phyloP scores from a whole-genome alignment of 768 basidiomycete genomes.

The Leccinum variicolor region DNA sequence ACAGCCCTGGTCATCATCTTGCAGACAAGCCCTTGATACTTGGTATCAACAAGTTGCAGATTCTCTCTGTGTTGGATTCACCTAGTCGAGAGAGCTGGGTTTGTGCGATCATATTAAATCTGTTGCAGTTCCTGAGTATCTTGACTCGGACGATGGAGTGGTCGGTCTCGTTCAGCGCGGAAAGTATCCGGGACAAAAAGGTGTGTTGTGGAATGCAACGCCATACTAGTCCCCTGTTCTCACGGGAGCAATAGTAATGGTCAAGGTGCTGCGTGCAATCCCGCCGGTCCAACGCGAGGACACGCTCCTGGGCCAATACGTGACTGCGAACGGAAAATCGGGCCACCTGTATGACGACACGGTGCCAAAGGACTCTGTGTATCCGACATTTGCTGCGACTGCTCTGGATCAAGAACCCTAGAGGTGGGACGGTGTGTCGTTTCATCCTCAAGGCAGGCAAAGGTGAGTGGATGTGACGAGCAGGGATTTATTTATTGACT shows the following conservation, averaged over 20 bases:
- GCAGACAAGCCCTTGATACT: too few relatives aligned
- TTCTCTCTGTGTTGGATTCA: too few relatives aligned
- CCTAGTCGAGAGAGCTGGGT: too few relatives aligned
- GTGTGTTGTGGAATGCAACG: constrained; percentile 36
- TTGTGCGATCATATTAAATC: constrained; percentile 48
- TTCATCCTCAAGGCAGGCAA: constrained; percentile 99
- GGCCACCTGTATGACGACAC: constrained; percentile 97
- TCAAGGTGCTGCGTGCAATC: constrained; percentile 93
- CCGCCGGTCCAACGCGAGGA: constrained; percentile 75
- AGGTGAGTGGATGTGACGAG: constrained; percentile 48
- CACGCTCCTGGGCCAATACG: constrained; percentile 93
- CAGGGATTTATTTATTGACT: constrained; percentile 10
- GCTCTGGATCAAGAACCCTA: constrained; percentile 87
- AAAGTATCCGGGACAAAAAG: constrained; percentile 99
- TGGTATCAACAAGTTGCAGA: too few relatives aligned
- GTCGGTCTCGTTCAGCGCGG: constrained; percentile 93
- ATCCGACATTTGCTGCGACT: constrained; percentile 94
- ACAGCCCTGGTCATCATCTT: too few relatives aligned
- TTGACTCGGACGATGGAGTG: constrained; percentile 85
- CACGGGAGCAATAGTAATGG: constrained; percentile 39
- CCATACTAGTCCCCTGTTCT: constrained; percentile 9
- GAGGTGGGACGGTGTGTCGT: constrained; percentile 95
- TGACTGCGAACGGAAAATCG: constrained; percentile 85
- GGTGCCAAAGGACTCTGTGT: constrained; percentile 86
- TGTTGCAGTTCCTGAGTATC: constrained; percentile 92